Percentiles rank a stretch among this genome's conserved stretches.
phyloP scores from a whole-genome alignment of 352 stramenopile genomes.

The Pythium rhizo-oryzae region DNA sequence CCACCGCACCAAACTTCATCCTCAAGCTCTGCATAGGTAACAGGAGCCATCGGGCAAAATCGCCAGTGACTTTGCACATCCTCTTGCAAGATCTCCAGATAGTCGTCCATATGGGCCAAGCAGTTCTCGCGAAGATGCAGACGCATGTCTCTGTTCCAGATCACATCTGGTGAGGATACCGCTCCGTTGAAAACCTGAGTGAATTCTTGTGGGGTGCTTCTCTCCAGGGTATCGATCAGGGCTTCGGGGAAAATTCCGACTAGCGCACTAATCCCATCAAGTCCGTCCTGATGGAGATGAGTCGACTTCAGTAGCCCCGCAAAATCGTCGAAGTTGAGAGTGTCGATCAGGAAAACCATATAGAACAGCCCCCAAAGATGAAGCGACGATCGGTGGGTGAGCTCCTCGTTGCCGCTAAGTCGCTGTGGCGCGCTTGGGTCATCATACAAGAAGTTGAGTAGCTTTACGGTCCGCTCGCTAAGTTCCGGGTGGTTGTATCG shows the following conservation, averaged over 20 bases:
- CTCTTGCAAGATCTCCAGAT: constrained; percentile 86
- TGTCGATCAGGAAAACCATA: constrained; percentile 62
- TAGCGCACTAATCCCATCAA: constrained; percentile 70
- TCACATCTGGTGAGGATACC: constrained; percentile 89
- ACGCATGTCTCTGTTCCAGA: constrained; percentile 95
- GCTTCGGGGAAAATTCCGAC: constrained; percentile 87
- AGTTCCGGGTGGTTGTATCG: constrained; percentile 51
- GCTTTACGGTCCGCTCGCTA: constrained; percentile 49
- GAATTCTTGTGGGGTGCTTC: constrained; percentile 83
- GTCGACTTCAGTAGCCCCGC: constrained; percentile 69
- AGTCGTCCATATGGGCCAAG: constrained; percentile 92
- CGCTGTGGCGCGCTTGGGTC: constrained; percentile 35
- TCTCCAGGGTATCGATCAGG: constrained; percentile 90
- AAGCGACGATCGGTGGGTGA: constrained; percentile 43
- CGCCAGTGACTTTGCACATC: constrained; percentile 88
- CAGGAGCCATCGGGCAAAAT: constrained; percentile 91
- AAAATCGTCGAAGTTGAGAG: constrained; percentile 56
- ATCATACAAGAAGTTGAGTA: constrained; percentile 72
- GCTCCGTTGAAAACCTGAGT: constrained; percentile 88
- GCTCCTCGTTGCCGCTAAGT: constrained; percentile 27
- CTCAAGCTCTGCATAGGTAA: constrained; percentile 89
- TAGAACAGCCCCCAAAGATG: constrained; percentile 78
- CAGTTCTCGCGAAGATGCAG: constrained; percentile 89
- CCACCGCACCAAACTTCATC: constrained; percentile 94
- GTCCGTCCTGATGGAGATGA: constrained; percentile 56